Conservation (phyloP, 768 basidiomycete species). For the Boletus subparvulus region DNA sequence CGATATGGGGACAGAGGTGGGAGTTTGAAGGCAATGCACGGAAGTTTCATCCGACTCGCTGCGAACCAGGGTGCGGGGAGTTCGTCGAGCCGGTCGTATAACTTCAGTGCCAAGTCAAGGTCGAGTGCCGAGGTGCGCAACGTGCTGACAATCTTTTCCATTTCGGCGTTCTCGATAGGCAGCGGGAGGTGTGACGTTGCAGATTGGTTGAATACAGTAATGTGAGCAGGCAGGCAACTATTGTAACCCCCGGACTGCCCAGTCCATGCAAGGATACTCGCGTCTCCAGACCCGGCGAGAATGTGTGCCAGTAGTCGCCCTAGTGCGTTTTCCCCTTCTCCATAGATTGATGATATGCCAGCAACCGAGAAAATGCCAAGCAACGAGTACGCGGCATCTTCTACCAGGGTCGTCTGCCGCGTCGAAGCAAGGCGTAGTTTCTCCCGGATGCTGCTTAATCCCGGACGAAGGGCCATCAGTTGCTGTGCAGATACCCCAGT, state of each 20-base stretch:
- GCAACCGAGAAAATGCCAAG: not conserved
- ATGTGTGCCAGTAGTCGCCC: not conserved
- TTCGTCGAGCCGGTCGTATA: not conserved
- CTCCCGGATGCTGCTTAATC: too few relatives aligned
- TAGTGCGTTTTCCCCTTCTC: not conserved
- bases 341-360: not conserved
- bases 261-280: constrained; percentile 3
- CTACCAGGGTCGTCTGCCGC: too few relatives aligned
- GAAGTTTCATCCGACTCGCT: constrained; percentile 3
- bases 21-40: constrained; percentile 1
- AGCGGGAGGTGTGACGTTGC: not conserved
- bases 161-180: not conserved
- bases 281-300: not conserved
- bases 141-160: not conserved
- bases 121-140: not conserved
- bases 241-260: not conserved
- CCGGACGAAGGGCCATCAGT: too few relatives aligned
- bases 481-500: too few relatives aligned
- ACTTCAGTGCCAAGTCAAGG: accelerated
- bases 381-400: too few relatives aligned
- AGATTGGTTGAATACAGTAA: not conserved
- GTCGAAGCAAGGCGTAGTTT: too few relatives aligned
- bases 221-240: constrained; percentile 1
- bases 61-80: not conserved
- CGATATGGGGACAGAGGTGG: not conserved